These are phyloP conservation scores for Tetrahymena malaccensis DNA, from an alignment of 73 alveolate genomes.

Conservation along the genomic window DNA sequence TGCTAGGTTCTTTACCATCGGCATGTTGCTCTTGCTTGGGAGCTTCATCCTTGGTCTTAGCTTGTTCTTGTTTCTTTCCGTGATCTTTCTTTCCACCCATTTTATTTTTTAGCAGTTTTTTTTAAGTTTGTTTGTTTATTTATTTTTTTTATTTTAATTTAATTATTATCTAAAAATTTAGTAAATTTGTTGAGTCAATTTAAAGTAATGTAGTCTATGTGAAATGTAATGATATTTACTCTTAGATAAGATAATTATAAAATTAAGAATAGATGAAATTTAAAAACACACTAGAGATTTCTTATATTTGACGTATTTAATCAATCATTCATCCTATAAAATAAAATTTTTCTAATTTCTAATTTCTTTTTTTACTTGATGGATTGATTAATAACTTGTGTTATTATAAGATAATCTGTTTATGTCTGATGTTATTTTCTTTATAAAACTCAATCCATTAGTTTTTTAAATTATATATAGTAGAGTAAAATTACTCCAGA, in stretches of 20 bases:
- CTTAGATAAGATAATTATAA: not conserved
- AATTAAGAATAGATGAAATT: not conserved
- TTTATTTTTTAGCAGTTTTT: not conserved
- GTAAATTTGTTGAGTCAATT: not conserved
- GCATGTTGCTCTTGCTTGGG: not conserved
- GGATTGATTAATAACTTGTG: not conserved
- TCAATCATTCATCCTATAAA: not conserved
- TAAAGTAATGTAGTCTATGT: not conserved
- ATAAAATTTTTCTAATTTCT: too few species aligned
- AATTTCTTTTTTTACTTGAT: not conserved
- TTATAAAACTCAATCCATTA: too few species aligned
- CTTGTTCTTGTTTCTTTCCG: not conserved
- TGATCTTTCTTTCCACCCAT: not conserved
- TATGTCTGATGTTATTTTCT: not conserved
- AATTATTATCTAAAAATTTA: not conserved
- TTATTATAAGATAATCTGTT: not conserved
- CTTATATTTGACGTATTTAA: not conserved
- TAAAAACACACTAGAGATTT: not conserved
- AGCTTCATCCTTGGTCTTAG: not conserved
- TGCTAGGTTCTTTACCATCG: not conserved
- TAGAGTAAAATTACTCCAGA: not conserved
- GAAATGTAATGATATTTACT: not conserved
- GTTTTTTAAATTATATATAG: too few species aligned
- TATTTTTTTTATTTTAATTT: not conserved
- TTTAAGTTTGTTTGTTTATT: not conserved